Evolutionary conservation across 208 protist genomes (phyloP), one percentile per base, ranked within the genome.

Genomic region (Leishmania braziliensis): DNA sequence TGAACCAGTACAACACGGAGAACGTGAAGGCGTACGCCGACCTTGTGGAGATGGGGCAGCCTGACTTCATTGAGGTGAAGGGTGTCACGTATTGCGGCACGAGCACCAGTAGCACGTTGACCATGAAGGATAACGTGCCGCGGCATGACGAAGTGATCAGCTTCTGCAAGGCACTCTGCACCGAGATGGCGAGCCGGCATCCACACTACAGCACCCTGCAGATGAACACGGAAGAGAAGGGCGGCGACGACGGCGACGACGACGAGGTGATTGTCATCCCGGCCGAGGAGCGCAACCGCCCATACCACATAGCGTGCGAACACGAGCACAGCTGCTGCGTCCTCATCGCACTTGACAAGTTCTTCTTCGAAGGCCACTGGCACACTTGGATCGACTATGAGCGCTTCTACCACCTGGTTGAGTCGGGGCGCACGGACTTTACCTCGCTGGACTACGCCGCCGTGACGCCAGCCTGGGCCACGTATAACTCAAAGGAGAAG

Each of bases 51-150:
- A 86, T 94, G 65, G 98, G 97, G 0, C 89, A 91, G 90, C 98
- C 98, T 8, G 93, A 98, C 86, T 98, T 99, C 80, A 97, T 99
- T 76, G 98, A 99, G 74, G 93, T 99, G 72, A 99, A 99, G 87
- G 96, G 96, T 14, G 96, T 98, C 46, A 99, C 97, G 10, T 99
- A 95, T 86, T 99, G 96, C 82, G 97, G 97, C 39, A 95, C 93
- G 16, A 92, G 91, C 79, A 88, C 86, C 39, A 96, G 87, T 56
- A 94, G 87, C 63, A 95, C 90, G 33, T 85, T 99, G 14, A 96
- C 87, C 60, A 99, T 99, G 96, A 95, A 95, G 73, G 88, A 88
- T 2, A 98, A 99, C 86, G 97, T 99, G 18, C 97, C 97, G 18
- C 96, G 91, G 26, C 97, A 99, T 82, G 89, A 95, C n/a, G 97